Evolutionary conservation across 345 rosid genomes (phyloP).

Genomic region (Streptanthus diversifolius): DNA sequence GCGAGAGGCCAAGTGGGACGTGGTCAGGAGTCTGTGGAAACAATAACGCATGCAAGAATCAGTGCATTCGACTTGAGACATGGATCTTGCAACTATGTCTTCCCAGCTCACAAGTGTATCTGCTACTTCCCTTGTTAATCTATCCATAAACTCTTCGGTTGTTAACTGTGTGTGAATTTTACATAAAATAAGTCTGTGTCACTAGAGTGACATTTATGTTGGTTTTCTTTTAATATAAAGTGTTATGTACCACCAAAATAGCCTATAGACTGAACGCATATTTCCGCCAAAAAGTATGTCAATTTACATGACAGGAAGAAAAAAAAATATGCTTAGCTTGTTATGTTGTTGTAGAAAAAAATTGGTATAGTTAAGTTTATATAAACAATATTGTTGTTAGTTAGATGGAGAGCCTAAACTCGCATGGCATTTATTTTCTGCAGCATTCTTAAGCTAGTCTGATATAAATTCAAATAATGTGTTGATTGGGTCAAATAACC

Average conservation of each 20-base stretch:
- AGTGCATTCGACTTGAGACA: slow-evolving; percentile 36
- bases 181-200: slow-evolving; percentile 12
- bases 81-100: slow-evolving; percentile 27
- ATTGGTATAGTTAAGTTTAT: background rate
- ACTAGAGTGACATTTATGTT: slow-evolving; percentile 3
- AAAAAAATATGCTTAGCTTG: background rate
- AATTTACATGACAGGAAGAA: background rate
- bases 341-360: background rate
- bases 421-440: too few relatives aligned
- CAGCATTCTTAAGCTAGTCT: too few relatives aligned
- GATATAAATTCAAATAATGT: background rate
- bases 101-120: slow-evolving; percentile 16
- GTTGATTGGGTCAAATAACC: background rate
- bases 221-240: background rate
- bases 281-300: background rate
- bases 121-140: slow-evolving; percentile 19
- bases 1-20: slow-evolving; percentile 18
- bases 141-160: background rate
- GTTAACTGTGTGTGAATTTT: background rate
- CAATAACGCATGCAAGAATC: background rate
- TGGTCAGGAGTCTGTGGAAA: slow-evolving; percentile 29
- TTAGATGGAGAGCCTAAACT: background rate
- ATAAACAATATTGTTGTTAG: background rate
- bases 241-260: background rate
- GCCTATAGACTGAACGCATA: background rate